Conservation (phyloP, 768 basidiomycete genomes). For the Agrocybe praecox region DNA sequence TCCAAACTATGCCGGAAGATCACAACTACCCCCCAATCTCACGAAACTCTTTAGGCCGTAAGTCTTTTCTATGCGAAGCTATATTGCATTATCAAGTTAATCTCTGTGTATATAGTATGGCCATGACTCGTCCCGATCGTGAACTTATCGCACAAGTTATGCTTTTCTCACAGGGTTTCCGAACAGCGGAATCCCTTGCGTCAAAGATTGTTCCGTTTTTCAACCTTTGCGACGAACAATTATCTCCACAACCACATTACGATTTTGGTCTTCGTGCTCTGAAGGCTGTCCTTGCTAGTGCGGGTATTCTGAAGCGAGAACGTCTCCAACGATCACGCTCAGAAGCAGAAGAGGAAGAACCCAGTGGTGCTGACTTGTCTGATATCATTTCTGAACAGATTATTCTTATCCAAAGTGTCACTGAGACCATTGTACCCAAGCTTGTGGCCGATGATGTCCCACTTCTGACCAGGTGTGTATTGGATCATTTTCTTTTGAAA, state of each 20-base stretch:
- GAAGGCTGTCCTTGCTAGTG: conserved; percentile 94
- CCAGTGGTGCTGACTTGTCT: conserved; percentile 57
- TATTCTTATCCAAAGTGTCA: conserved; percentile 97
- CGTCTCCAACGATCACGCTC: conserved; percentile 60
- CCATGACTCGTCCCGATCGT: conserved; percentile 98
- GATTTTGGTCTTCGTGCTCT: conserved; percentile 98
- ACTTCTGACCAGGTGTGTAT: conserved; percentile 79
- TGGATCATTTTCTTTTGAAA: neutral
- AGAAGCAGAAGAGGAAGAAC: conserved; percentile 38
- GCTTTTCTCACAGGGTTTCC: conserved; percentile 99
- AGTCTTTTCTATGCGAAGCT: conserved; percentile 28
- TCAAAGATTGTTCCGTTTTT: conserved; percentile 99
- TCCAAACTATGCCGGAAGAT: conserved; percentile 98
- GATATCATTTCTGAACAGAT: conserved; percentile 88
- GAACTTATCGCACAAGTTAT: conserved; percentile 99
- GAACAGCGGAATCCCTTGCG: conserved; percentile 95
- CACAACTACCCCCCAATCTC: conserved; percentile 83
- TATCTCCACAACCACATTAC: conserved; percentile 97
- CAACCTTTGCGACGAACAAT: conserved; percentile 96
- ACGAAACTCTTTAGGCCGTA: conserved; percentile 94
- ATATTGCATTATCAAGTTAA: neutral
- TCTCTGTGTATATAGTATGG: conserved; percentile 64
- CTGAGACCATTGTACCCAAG: conserved; percentile 98
- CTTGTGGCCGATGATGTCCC: conserved; percentile 97
- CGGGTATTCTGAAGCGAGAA: conserved; percentile 96